Percentiles rank a stretch among this genome's conserved stretches.
phyloP scores from a whole-genome alignment of 1,284 basidiomycete species.

The Fereydounia khargensis region DNA sequence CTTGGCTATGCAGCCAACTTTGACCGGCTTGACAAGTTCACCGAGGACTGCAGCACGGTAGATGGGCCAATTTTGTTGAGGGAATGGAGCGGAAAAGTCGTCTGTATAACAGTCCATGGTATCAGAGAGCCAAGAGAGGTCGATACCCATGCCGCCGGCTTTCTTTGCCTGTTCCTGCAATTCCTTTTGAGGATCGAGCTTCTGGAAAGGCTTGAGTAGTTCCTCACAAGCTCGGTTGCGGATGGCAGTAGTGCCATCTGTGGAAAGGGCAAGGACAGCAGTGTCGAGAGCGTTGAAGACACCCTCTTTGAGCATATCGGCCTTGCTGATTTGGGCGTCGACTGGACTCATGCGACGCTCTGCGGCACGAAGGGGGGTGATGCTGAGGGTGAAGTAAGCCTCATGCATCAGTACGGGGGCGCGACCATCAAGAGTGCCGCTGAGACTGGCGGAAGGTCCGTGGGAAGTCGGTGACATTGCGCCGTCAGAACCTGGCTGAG shows the following conservation, averaged over 20 bases:
- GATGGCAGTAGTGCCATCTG: conserved; percentile 39
- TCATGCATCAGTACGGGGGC: conserved; percentile 30
- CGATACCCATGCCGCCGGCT: conserved; percentile 20
- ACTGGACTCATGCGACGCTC: conserved; percentile 36
- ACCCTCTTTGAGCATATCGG: conserved; percentile 33
- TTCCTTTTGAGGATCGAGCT: conserved; percentile 26
- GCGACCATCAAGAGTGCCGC: conserved; percentile 10
- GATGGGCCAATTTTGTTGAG: conserved; percentile 41
- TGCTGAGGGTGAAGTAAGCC: conserved; percentile 41
- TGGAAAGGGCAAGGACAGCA: conserved; percentile 38
- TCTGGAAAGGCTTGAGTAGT: conserved; percentile 30
- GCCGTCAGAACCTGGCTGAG: too few relatives aligned
- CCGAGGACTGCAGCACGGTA: conserved; percentile 43
- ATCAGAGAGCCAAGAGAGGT: conserved; percentile 43
- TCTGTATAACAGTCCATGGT: conserved; percentile 47
- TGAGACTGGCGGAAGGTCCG: conserved; percentile 3
- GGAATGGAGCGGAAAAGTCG: conserved; percentile 38
- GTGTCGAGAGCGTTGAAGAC: conserved; percentile 41
- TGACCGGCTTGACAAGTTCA: conserved; percentile 25
- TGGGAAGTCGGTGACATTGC: too few relatives aligned
- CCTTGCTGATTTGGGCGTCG: conserved; percentile 17
- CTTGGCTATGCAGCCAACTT: conserved; percentile 33
- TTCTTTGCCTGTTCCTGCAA: conserved; percentile 24
- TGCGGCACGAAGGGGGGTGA: conserved; percentile 26
- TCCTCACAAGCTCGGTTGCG: conserved; percentile 48